Evolutionary conservation across 768 basidiomycete species (phyloP), one percentile per base, ranked within the genome.

Genomic region (Hypsizygus marmoreus): DNA sequence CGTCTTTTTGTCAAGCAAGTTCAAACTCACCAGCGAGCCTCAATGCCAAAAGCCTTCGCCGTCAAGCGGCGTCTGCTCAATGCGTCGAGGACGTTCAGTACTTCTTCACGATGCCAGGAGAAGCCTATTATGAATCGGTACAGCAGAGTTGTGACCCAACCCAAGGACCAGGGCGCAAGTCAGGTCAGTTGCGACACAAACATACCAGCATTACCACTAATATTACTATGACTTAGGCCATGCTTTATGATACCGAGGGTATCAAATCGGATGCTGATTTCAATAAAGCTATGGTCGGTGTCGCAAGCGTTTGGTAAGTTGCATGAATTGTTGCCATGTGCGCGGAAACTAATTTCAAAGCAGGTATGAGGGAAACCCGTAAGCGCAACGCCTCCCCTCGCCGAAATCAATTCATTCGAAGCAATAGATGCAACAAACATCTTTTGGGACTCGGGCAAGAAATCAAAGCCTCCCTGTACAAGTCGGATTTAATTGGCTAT

Each of bases 351-450:
- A 51, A 45, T 45, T 43, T 46, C 40, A 32, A 51, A 60, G 43
- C 49, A 97, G 95, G 95, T 98, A 98, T 60, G 95, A 99, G 65
- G 95, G 95, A 31, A 97, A 97, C 67, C 97, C 97, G 90, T 98
- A 66, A 74, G 91, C 73, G 24, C 23, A 10, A 13, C 23, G 34
- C 29, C 17, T 37, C 25, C 28, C 10, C 23, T 17, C 24, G n/a
- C 20, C 32, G 8, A 16, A n/a, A 33, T 19, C 32, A 43, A 33
- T 32, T 31, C 54, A 44, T 37, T 35, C 17, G 36, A 25, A 28
- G 20, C 50, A 39, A 37, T 62, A 97, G 94, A 74, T 98, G 97
- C 70, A 99, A 98, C 70, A 85, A 81, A 47, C 95, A 99, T 67
- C 75, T 98, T 17, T 81, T 98, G 1, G 88, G 79, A 19, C 80